phyloP scores from a whole-genome alignment of 768 basidiomycete genomes.

The Tulasnella sp. region DNA sequence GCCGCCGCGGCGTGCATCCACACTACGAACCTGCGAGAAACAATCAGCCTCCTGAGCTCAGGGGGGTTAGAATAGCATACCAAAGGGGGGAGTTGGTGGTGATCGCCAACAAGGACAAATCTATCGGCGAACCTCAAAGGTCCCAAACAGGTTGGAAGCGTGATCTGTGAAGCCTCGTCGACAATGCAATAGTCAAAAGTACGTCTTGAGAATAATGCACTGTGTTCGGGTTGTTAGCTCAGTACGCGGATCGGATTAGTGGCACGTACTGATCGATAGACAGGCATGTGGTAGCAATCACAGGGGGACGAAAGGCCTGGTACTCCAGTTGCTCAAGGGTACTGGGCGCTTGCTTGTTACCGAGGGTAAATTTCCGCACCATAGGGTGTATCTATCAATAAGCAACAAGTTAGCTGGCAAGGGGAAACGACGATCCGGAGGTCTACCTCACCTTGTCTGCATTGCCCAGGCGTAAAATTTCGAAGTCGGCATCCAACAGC shows the following conservation, averaged over 20 bases:
- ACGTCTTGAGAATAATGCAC: slow-evolving; percentile 72
- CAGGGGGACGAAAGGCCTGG: slow-evolving; percentile 74
- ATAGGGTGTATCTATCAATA: slow-evolving; percentile 64
- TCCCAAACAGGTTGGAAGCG: slow-evolving; percentile 87
- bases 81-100: slow-evolving; percentile 91
- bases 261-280: slow-evolving; percentile 79
- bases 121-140: slow-evolving; percentile 81
- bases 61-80: slow-evolving; percentile 32
- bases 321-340: slow-evolving; percentile 75
- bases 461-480: slow-evolving; percentile 78
- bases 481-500: slow-evolving; percentile 50
- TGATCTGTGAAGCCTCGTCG: slow-evolving; percentile 97
- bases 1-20: slow-evolving; percentile 66
- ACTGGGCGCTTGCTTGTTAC: slow-evolving; percentile 39
- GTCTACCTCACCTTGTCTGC: slow-evolving; percentile 59
- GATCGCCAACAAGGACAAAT: slow-evolving; percentile 93
- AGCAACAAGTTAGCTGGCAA: neutral
- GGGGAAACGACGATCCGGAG: slow-evolving; percentile 5
- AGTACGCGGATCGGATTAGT: neutral
- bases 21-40: slow-evolving; percentile 57
- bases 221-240: slow-evolving; percentile 24
- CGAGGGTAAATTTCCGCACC: slow-evolving; percentile 57
- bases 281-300: slow-evolving; percentile 92
- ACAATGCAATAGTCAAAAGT: slow-evolving; percentile 95
- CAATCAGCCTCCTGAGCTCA: neutral